These are phyloP conservation scores for Populus ilicifolia DNA, from an alignment of 345 rosid species.

Conservation along the genomic window DNA sequence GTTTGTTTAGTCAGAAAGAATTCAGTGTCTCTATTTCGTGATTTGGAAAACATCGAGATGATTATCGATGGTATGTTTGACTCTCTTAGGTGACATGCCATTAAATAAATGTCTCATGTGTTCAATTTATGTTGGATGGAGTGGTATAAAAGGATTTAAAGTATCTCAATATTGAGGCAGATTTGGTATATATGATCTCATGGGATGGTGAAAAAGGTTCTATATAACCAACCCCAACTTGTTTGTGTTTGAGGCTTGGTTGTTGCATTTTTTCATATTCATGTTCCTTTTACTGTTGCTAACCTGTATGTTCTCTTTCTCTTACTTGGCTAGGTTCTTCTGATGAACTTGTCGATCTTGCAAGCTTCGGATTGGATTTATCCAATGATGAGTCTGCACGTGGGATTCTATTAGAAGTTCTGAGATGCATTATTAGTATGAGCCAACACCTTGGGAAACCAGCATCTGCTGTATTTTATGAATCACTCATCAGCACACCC, in stretches of 20 bases:
- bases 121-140: background rate
- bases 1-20: slow-evolving; percentile 77
- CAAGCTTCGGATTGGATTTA: slow-evolving; percentile 41
- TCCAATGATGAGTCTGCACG: slow-evolving; percentile 40
- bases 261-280: background rate
- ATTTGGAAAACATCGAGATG: slow-evolving; percentile 58
- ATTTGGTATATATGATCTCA: no score
- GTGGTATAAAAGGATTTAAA: no score
- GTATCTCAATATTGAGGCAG: no score
- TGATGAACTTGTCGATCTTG: slow-evolving; percentile 43
- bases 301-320: slow-evolving; percentile 6
- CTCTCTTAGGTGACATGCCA: slow-evolving; percentile 3
- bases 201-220: no score
- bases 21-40: slow-evolving; percentile 73
- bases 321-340: slow-evolving; percentile 44
- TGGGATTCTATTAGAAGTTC: slow-evolving; percentile 62
- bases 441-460: slow-evolving; percentile 79
- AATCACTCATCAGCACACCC: slow-evolving; percentile 55
- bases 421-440: slow-evolving; percentile 51
- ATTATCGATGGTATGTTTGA: slow-evolving; percentile 56
- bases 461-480: slow-evolving; percentile 72
- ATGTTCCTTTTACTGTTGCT: background rate
- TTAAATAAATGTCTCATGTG: background rate
- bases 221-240: no score
- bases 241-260: no score